These are phyloP conservation scores for Plasmodium sp. DNA, from an alignment of 169 alveolate species.

Conservation along the genomic window DNA sequence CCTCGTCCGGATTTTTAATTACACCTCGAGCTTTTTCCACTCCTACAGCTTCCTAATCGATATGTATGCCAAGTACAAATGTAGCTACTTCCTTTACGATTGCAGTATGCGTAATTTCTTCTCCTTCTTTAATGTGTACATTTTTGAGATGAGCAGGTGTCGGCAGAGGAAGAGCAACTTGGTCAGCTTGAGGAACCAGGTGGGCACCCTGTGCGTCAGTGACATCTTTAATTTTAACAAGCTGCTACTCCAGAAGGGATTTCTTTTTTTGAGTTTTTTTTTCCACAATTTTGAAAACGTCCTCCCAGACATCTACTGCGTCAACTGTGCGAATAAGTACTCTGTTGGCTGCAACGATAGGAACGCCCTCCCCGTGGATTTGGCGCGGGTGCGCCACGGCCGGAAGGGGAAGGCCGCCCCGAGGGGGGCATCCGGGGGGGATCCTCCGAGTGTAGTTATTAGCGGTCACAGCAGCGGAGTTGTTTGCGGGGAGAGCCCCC, in stretches of 20 bases:
- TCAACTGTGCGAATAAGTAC: constrained; percentile 37
- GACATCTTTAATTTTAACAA: constrained; percentile 44
- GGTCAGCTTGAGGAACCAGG: neutral
- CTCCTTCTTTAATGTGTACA: constrained; percentile 36
- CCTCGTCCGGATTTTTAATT: constrained; percentile 19
- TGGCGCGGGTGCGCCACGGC: neutral
- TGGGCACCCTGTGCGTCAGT: neutral
- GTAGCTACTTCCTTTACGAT: constrained; percentile 32
- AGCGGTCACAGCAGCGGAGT: neutral
- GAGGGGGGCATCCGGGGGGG: neutral
- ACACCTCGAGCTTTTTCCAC: constrained; percentile 25
- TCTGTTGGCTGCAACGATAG: neutral
- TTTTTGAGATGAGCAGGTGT: neutral
- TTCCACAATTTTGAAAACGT: constrained; percentile 45
- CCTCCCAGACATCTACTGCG: constrained; percentile 20
- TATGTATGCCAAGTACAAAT: constrained; percentile 48
- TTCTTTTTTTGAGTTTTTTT: constrained; percentile 27
- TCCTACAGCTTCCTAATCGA: constrained; percentile 1
- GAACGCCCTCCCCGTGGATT: neutral
- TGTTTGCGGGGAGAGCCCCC: neutral
- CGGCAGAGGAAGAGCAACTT: neutral
- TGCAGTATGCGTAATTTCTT: constrained; percentile 5
- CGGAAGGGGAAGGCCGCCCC: neutral
- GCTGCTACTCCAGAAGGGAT: constrained; percentile 34
- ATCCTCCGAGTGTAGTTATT: neutral